Conservation (phyloP, 2,329 filamentous ascomycete genomes). For the Aaosphaeria arxii region DNA sequence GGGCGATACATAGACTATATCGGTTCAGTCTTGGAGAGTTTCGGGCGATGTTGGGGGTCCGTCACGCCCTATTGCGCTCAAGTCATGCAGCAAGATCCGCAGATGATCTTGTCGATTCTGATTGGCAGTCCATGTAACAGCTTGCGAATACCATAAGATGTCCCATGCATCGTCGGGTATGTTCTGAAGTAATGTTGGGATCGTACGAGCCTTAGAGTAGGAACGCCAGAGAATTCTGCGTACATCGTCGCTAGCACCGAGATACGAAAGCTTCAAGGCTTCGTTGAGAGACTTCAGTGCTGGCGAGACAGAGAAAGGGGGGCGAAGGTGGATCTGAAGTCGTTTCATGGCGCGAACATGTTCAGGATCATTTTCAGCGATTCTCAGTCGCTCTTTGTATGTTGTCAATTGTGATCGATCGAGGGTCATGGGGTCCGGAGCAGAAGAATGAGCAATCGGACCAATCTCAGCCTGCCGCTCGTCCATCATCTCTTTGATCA, state of each 20-base stretch:
- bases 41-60: constrained; percentile 34
- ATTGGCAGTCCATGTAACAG: constrained; percentile 33
- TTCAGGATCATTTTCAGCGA: constrained; percentile 24
- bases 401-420: constrained; percentile 18
- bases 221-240: constrained; percentile 34
- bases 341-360: constrained; percentile 24
- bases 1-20: neutral
- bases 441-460: constrained; percentile 10
- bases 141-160: constrained; percentile 37
- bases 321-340: constrained; percentile 24
- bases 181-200: constrained; percentile 31
- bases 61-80: constrained; percentile 27
- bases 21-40: neutral
- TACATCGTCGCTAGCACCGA: constrained; percentile 35
- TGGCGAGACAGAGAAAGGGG: constrained; percentile 31
- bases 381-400: constrained; percentile 20
- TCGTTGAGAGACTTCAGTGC: constrained; percentile 33
- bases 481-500: constrained; percentile 24
- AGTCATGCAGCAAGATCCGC: constrained; percentile 22
- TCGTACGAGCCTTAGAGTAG: constrained; percentile 28
- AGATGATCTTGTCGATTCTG: constrained; percentile 31
- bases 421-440: constrained; percentile 28
- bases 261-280: constrained; percentile 31
- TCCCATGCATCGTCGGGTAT: constrained; percentile 37
- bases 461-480: constrained; percentile 9